Evolutionary conservation across 108 stramenopile genomes (phyloP), one percentile per base, ranked within the genome.

Genomic region (Fistulifera pelliculosa): DNA sequence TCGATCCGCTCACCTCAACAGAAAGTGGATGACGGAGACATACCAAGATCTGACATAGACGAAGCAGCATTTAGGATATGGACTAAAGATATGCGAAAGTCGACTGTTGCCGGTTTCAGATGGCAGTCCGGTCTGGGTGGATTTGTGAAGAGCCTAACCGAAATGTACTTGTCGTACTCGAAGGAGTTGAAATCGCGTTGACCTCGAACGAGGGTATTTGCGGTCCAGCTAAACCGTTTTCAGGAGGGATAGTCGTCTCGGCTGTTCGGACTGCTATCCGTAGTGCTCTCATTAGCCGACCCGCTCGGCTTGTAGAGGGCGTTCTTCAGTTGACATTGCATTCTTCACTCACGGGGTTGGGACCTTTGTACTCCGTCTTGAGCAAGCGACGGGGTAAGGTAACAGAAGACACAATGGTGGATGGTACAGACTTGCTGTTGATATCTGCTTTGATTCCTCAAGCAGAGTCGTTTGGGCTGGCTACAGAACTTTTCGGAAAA

Each of bases 131-230:
- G 4, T 67, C 87, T 8, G 94, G 94, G 25, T 86, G 88, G 16
- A 52, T 95, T 19, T 89, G 87, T 47, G 89, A 93, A 64, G 94
- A 95, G 58, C 90, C 90, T 14, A 65, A 90, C 27, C 84, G 83
- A 14, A 72, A 80, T 27, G 75, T 93, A 4, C 58, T 86, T 41
- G 86, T 93, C 19, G 62, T 88, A 19, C 48, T 94, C 16, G 87
- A 94, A 65, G 80, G 78, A 16, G 56, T 85, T 28, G 90, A 91
- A 71, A 58, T 91, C 26, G 90, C 85, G 7, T 44, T 91, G n/a
- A 19, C 27, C 6, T 55, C 21, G 27, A 55, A 68, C 21, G 51
- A 53, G 41, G 26, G 21, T 14, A 50, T 44, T 1, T 49, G 27
- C 1, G 48, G 21, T 3, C 49, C 66, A 4, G 74, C 81, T 13